Base-by-base conservation (phyloP, 306 rosid species). In the Prunus mira region DNA sequence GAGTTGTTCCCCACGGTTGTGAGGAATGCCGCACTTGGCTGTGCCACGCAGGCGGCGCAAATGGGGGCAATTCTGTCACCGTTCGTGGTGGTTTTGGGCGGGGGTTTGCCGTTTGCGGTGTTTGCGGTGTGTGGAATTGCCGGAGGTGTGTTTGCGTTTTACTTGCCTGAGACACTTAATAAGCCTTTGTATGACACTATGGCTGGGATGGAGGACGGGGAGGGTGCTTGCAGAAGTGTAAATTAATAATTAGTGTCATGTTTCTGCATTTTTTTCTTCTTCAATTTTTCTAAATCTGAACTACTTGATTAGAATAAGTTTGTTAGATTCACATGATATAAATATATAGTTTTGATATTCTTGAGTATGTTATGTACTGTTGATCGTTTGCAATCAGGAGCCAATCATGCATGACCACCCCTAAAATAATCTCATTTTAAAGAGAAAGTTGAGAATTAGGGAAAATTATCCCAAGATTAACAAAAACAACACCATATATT, bases 1-100 rank as follows among this genome's bases (percentile, higher is more conserved):
- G 98, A 94, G 90, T 56, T 94, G 76, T 94, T 94, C 50, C 97
- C 98, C 0, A 94, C 98, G 0, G 98, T 94, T 74, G 98, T 94
- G 27, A 87, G 98, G 80, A 94, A 90, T 19, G 93, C 97, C 0
- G 96, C 98, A 0, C 84, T 94, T 0, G 98, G 98, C 2, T 78
- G 89, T 20, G 84, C 91, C 0, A 84, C 95, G 0, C 98, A 91
- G 69, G 96, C 98, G 0, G 87, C 89, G 0, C 96, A 91, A 41
- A 89, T 94, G 93, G 98, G 98, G 32, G 98, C 98, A 0, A 87
- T 94, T 11, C 71, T 90, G 80, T 90, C 98, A 1, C 98, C 98
- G 10, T 65, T 92, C 69, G 97, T 94, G 65, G 98, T 94, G 52
- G 96, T 94, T 80, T 54, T 90, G 82, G 97, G 97, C 0, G 93